Evolutionary conservation across 768 basidiomycete genomes (phyloP).

Genomic region (Collybia mongolica): DNA sequence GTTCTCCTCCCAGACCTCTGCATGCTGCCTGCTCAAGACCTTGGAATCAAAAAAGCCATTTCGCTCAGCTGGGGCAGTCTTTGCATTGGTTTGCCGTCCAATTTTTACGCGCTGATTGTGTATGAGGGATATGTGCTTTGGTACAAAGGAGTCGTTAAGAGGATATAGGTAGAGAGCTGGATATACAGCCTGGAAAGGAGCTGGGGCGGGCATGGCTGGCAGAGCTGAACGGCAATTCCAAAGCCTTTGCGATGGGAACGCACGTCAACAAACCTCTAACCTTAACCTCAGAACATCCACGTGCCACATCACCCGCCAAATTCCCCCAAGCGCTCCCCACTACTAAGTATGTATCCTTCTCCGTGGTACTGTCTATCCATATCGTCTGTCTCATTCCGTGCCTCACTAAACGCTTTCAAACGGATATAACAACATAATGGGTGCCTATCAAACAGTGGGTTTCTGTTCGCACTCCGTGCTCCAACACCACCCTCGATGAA

Average conservation of each 20-base stretch:
- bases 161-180: constrained; percentile 78
- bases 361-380: no score
- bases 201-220: constrained; percentile 25
- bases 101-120: constrained; percentile 79
- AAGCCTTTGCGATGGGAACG: constrained; percentile 8
- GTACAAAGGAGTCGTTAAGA: constrained; percentile 90
- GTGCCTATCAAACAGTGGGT: no score
- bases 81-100: constrained; percentile 93
- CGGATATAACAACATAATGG: no score
- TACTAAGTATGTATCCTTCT: no score
- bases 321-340: neutral
- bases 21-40: constrained; percentile 89
- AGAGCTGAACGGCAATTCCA: constrained; percentile 8
- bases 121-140: constrained; percentile 87
- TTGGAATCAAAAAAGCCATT: constrained; percentile 99
- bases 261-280: constrained; percentile 13
- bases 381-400: no score
- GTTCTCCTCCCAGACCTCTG: constrained; percentile 94
- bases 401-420: no score
- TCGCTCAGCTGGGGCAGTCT: constrained; percentile 88
- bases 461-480: no score
- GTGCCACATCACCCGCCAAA: neutral
- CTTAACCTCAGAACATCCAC: constrained; percentile 10
- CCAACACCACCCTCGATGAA: no score
- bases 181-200: constrained; percentile 25